A percentile compares a stretch with the other conserved stretches of the same genome.
Conservation (phyloP, 306 rosid species). For the Sicyos baderoa region DNA sequence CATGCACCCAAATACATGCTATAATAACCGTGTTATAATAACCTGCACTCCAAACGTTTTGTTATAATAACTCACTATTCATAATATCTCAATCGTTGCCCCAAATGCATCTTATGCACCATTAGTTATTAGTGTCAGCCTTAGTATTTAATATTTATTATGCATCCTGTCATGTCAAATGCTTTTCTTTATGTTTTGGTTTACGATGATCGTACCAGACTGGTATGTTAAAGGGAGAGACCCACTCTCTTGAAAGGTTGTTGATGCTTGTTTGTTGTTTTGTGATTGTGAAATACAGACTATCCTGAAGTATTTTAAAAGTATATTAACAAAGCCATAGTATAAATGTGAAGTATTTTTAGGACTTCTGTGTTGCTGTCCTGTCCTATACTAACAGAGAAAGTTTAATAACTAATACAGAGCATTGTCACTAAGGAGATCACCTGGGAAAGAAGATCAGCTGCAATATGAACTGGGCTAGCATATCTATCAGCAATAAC, state of each 20-base stretch:
- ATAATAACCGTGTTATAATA: too few species aligned
- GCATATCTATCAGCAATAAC: constrained; percentile 91
- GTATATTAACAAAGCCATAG: not conserved
- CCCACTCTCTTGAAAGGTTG: not conserved
- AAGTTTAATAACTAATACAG: constrained; percentile 12
- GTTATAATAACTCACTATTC: too few species aligned
- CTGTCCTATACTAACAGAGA: not conserved
- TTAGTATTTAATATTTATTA: too few species aligned
- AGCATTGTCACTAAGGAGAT: too few species aligned
- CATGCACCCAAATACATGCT: too few species aligned
- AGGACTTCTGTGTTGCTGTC: not conserved
- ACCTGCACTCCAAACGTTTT: too few species aligned
- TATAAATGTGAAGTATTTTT: not conserved
- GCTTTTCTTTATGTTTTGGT: not conserved
- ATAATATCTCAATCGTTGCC: too few species aligned
- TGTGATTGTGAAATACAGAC: too few species aligned
- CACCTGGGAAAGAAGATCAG: constrained; percentile 98
- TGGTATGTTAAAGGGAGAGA: too few species aligned
- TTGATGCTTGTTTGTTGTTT: not conserved
- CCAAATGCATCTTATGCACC: too few species aligned
- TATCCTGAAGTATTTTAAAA: too few species aligned
- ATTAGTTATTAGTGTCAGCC: not conserved
- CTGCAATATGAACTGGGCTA: constrained; percentile 80
- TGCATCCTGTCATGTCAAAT: not conserved
- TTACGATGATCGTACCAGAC: too few species aligned